phyloP scores from a whole-genome alignment of 163 green algal species.

The Chloromonas sp. region DNA sequence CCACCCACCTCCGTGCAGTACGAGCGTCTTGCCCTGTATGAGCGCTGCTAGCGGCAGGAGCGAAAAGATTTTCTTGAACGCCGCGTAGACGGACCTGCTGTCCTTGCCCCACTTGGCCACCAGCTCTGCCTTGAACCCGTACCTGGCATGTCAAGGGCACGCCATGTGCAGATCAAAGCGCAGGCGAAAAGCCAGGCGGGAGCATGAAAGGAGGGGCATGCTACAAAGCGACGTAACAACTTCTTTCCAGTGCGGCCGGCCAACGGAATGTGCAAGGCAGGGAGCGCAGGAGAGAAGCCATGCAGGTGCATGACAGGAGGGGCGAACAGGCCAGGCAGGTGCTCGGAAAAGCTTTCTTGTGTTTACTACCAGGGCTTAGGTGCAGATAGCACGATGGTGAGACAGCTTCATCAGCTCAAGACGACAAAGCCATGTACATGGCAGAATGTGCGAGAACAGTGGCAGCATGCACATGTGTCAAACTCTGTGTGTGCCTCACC shows the following conservation, averaged over 20 bases:
- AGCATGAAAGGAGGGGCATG: background rate
- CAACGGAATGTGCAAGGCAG: background rate
- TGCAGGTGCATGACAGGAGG: background rate
- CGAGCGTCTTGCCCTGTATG: constrained; percentile 63
- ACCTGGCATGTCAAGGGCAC: background rate
- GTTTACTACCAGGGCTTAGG: no score
- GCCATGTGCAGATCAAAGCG: no score
- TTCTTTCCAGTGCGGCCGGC: background rate
- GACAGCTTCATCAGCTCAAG: no score
- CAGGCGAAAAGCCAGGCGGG: background rate
- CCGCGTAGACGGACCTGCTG: constrained; percentile 15
- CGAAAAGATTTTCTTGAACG: constrained; percentile 67
- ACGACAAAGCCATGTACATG: no score
- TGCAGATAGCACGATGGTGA: no score
- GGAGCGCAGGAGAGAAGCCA: no score
- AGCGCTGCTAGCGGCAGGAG: constrained; percentile 72
- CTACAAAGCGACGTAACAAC: background rate
- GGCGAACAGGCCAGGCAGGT: no score
- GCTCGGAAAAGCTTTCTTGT: no score
- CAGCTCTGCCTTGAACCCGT: constrained; percentile 13
- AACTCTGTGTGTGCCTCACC: background rate
- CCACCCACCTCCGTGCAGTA: constrained; percentile 77
- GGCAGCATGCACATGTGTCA: no score
- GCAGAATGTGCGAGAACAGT: no score
- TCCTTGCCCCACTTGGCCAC: constrained; percentile 29